Percentiles rank a stretch among this genome's conserved stretches.
Evolutionary conservation across 192 early-diverging fungal genomes (phyloP).

Genomic region (Borealophlyctis nickersoniae): DNA sequence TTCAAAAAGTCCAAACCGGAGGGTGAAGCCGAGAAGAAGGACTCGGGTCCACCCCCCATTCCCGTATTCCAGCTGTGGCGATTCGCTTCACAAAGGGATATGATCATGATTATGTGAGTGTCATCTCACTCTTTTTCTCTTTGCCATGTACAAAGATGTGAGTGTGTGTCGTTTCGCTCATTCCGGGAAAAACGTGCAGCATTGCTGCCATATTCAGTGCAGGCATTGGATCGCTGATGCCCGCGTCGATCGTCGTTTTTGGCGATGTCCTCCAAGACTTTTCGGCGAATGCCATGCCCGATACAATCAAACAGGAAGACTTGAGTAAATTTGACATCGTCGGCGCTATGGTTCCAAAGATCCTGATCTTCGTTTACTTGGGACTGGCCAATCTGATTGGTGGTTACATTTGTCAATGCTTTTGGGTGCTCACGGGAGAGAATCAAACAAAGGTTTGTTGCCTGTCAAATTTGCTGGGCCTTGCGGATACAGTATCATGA

Average conservation of each 20-base stretch:
- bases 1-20: background rate
- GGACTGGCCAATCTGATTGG: conserved; percentile 3
- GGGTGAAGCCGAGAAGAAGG: background rate
- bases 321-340: background rate
- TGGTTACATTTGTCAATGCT: conserved; percentile 21
- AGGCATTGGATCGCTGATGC: conserved; percentile 7
- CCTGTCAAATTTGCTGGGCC: too few relatives aligned
- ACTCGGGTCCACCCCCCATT: background rate
- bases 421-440: conserved; percentile 25
- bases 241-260: conserved; percentile 4
- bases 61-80: background rate
- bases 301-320: background rate
- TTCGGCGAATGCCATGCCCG: background rate
- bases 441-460: conserved; percentile 34
- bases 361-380: conserved; percentile 19
- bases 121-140: too few relatives aligned
- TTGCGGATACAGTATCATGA: too few relatives aligned
- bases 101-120: background rate
- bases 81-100: background rate
- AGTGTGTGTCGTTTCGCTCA: too few relatives aligned
- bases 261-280: background rate
- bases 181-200: too few relatives aligned
- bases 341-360: background rate
- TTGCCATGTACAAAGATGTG: too few relatives aligned
- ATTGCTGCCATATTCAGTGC: conserved; percentile 2